Evolutionary conservation across 805 yeast genomes (phyloP), one percentile per base, ranked within the genome.

Genomic region (Pichia rugopelliculosa): DNA sequence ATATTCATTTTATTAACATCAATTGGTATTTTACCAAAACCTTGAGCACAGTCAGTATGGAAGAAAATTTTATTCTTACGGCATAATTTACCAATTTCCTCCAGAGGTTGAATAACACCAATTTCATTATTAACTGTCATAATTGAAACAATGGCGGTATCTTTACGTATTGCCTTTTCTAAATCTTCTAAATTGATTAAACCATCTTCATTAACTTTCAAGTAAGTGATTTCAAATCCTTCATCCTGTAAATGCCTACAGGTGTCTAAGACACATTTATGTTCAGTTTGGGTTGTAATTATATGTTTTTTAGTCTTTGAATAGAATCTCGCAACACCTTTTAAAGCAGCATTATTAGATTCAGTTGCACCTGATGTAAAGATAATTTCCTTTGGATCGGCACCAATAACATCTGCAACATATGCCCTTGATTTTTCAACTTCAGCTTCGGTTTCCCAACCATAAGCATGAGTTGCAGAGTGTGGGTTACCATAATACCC

Each of bases 101-200:
- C 93, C 49, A 93, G 71, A 11, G 98, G 98, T 73, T 93, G 99
- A 61, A 89, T 80, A 39, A 93, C 98, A 48, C 99, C 99, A 59
- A 93, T 93, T 73, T 93, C 99, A 68, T 93, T 93, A 72, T 93
- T 93, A 42, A 93, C 99, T 25, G 96, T 91, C 99, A 93, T 93
- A 38, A 91, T 75, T 15, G 96, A 87, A 17, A 93, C 96, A 49
- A 93, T 67, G 47, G 82, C 82, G 9, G 99, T 93, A 59, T 89
- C 96, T 58, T 89, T 89, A 53, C 96, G 79, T 50, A 93, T 90
- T 37, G 93, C 82, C 34, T 75, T 76, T 62, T 85, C 87, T 58
- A 93, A 76, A 54, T 83, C 84, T 56, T 85, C 87, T 59, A 91
- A 67, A 61, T 77, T 76, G 49, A 93, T 74, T 55, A 91, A 73